These are phyloP conservation scores for Cutaneotrichosporon spelunceum DNA, from an alignment of 1,284 basidiomycete species.

Conservation along the genomic window DNA sequence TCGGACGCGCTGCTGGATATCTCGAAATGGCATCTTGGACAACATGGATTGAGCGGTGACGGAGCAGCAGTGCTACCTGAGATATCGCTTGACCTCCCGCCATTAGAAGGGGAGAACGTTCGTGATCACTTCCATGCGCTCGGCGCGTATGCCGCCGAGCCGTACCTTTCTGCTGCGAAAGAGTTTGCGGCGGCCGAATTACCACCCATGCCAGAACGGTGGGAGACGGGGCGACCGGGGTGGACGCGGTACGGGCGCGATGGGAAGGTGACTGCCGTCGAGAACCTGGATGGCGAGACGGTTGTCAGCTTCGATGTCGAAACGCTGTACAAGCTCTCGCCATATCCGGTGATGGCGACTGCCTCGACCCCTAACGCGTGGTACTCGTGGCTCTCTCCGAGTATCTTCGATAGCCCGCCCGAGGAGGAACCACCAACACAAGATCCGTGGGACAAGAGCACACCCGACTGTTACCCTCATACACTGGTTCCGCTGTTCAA, in stretches of 20 bases:
- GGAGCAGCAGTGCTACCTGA: slow-evolving; percentile 77
- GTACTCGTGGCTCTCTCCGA: slow-evolving; percentile 96
- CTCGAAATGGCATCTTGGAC: slow-evolving; percentile 70
- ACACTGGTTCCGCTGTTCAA: slow-evolving; percentile 45
- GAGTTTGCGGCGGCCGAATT: slow-evolving; percentile 60
- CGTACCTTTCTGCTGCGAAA: slow-evolving; percentile 74
- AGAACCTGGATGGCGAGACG: slow-evolving; percentile 61
- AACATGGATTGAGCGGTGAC: slow-evolving; percentile 73
- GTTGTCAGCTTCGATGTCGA: slow-evolving; percentile 88
- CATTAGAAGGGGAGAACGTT: slow-evolving; percentile 75
- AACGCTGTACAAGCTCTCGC: slow-evolving; percentile 77
- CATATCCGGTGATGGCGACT: slow-evolving; percentile 84
- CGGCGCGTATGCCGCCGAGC: slow-evolving; percentile 68
- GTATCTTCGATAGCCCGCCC: slow-evolving; percentile 63
- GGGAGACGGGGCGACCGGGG: slow-evolving; percentile 69
- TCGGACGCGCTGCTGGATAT: slow-evolving; percentile 66
- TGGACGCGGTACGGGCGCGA: slow-evolving; percentile 76
- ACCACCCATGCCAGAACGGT: slow-evolving; percentile 64
- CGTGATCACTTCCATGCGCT: slow-evolving; percentile 86
- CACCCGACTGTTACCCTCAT: slow-evolving; percentile 29
- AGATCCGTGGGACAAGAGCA: slow-evolving; percentile 33
- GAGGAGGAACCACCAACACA: slow-evolving; percentile 12
- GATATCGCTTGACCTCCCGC: slow-evolving; percentile 75
- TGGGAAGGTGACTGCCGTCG: slow-evolving; percentile 35
- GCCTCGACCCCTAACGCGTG: slow-evolving; percentile 79